Evolutionary conservation across 495 filamentous ascomycete genomes (phyloP), one percentile per base, ranked within the genome.

Genomic region (Lichenothelia convexa): DNA sequence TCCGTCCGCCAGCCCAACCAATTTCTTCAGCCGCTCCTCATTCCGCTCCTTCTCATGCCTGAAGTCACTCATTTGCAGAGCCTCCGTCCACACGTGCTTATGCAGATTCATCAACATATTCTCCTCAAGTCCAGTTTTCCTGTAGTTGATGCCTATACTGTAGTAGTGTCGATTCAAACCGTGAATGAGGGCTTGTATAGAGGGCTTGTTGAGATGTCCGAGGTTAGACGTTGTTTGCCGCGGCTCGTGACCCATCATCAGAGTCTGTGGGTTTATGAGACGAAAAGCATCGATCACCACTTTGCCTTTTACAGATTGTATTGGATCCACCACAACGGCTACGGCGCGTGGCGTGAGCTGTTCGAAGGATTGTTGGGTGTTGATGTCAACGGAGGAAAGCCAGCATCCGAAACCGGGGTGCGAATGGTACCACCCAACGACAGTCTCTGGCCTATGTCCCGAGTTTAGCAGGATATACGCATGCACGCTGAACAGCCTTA

Each of bases 51-150:
- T 82, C 55, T 93, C 87, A 40, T 74, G 64, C 33, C 74, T 68
- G 70, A 95, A 97, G 56, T 95, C 85, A 35, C 86, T 80, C 91
- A 97, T 95, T 55, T 91, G 73, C 47, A 97, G 59, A 7, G 84
- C 89, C 56, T 97, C 89, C 3, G 89, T 97, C 89, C 89, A 97
- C 30, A 93, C 86, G 39, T 93, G 86, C 67, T 97, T 97, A 64
- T 97, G 89, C 41, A 97, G 62, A 50, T 95, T 97, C 89, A 97
- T 97, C 49, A 97, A 57, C 89, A 97, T 95, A 57, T 92, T 94
- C 64, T 97, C 91, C 60, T 97, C 89, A 33, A 97, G 63, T 2
- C 83, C 89, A 1, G 91, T 93, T 67, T 97, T 97, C 44, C 89
- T 70, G 61, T 97, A 97, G 58, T 89, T 84, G 63, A 97, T 95